Conservation (phyloP, 2,329 filamentous ascomycete genomes). For the Xylaria hypoxylon region DNA sequence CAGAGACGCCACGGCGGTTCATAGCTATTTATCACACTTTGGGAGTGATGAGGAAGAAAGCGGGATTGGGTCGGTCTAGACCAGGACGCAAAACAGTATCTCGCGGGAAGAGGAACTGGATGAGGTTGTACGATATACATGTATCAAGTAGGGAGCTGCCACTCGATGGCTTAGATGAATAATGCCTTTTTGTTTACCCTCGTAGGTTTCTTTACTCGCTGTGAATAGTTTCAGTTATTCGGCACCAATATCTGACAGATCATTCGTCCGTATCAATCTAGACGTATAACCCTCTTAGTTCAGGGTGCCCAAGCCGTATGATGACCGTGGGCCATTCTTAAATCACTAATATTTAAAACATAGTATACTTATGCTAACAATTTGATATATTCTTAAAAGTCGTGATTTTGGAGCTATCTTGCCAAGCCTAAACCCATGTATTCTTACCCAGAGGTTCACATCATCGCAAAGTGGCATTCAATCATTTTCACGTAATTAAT, state of each 20-base stretch:
- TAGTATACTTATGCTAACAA: not conserved
- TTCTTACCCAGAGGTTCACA: not conserved
- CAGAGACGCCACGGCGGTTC: not conserved
- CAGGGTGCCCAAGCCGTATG: not conserved
- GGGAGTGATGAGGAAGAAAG: not conserved
- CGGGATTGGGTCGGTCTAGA: constrained; percentile 1
- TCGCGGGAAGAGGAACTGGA: constrained; percentile 6
- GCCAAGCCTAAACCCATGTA: no score
- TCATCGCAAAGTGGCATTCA: not conserved
- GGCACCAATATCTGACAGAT: not conserved
- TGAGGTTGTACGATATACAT: constrained; percentile 34
- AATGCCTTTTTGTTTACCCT: constrained; percentile 17
- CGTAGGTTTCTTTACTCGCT: not conserved
- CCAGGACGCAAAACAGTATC: constrained; percentile 15
- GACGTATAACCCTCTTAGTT: not conserved
- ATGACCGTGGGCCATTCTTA: not conserved
- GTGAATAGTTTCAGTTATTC: not conserved
- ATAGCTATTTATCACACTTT: not conserved
- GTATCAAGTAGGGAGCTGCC: constrained; percentile 26
- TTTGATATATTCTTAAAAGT: not conserved
- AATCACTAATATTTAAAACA: not conserved
- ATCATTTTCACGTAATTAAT: no score
- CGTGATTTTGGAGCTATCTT: not conserved
- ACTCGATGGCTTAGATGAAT: constrained; percentile 26
- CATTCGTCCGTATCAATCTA: not conserved